Percentiles rank a stretch among this genome's conserved stretches.
Evolutionary conservation across 805 yeast genomes (phyloP).

Genomic region (Saccharomycopsis lassenensis): DNA sequence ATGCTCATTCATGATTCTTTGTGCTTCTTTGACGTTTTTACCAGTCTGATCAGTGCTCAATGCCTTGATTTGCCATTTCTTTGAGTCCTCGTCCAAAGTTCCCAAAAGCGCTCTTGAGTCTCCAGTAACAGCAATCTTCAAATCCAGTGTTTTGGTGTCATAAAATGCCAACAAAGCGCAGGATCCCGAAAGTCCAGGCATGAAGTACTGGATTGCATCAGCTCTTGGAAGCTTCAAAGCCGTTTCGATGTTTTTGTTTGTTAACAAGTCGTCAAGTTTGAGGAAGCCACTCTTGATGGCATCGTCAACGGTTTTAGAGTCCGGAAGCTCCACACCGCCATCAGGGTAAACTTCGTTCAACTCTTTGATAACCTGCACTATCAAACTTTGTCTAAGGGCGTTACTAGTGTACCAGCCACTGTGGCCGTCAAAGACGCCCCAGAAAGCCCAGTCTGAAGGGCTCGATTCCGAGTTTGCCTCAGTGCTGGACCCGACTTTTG

Average conservation of each 20-base stretch:
- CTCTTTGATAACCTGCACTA: slow-evolving; percentile 67
- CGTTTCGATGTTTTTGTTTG: slow-evolving; percentile 58
- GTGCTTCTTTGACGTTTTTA: slow-evolving; percentile 77
- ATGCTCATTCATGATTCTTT: slow-evolving; percentile 73
- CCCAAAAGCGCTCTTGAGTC: slow-evolving; percentile 92
- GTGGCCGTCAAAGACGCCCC: slow-evolving; percentile 95
- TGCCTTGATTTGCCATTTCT: slow-evolving; percentile 80
- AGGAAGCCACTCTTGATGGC: slow-evolving; percentile 77
- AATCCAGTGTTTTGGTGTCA: slow-evolving; percentile 58
- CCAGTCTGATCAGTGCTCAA: slow-evolving; percentile 92
- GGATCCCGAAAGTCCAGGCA: slow-evolving; percentile 94
- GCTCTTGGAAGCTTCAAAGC: slow-evolving; percentile 48
- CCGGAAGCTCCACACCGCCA: slow-evolving; percentile 45
- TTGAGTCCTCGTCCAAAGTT: slow-evolving; percentile 45
- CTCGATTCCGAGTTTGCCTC: slow-evolving; percentile 30
- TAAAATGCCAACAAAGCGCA: slow-evolving; percentile 85
- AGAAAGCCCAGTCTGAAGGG: slow-evolving; percentile 95
- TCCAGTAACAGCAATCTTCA: slow-evolving; percentile 92
- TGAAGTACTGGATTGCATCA: slow-evolving; percentile 57
- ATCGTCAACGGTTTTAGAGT: slow-evolving; percentile 58
- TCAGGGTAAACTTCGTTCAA: slow-evolving; percentile 45
- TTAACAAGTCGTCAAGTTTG: slow-evolving; percentile 78
- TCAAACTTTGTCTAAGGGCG: slow-evolving; percentile 70
- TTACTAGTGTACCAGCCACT: slow-evolving; percentile 92
- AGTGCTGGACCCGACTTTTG: slow-evolving; percentile 52